Evolutionary conservation across 176 grass and related monocot species (phyloP), one percentile per base, ranked within the genome.

Genomic region (Aegilops longissima): DNA sequence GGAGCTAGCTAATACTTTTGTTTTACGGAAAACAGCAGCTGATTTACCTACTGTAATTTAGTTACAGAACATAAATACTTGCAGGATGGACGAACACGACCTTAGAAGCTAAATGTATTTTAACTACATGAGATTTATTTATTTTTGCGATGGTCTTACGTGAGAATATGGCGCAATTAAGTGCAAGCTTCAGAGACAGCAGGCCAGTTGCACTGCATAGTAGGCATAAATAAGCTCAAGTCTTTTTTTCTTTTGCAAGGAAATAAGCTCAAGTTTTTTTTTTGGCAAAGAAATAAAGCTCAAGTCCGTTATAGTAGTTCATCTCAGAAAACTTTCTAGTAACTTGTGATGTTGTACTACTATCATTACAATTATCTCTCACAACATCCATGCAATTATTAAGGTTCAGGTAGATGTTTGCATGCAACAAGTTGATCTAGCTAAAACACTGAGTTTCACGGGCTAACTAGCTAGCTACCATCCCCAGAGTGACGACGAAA

Each of bases 331-430:
- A 5, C 6, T 79, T 58, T 63, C 23, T 63, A 40, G 21, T 35
- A 54, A 39, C 9, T 27, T 31, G 47, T 12, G 17, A 5, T 21
- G 47, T 77, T 59, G 51, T 56, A 35, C 30, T 36, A n/a, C 11
- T 42, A 40, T 16, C 73, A 75, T 80, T 44, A 44, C 78, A 80
- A 44, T 42, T 44, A 44, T 5, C n/a, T 80, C 78, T 65, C 36
- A 4, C 36, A 3, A 44, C 59, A 44, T 65, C 12, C 34, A 59
- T 9, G 25, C 6, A 11, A 66, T 80, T 45, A 80, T 66, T 80
- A 31, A 17, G 36, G 24, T 80, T 47, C 27, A 66, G 9, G 38
- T 79, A 30, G 38, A 61, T 45, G 9, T 47, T 80, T 47, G 5
- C 39, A 30, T 47, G 61, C 62, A 80, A 44, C 24, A 27, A 47